These are phyloP conservation scores for Eleusine indica DNA, from an alignment of 176 grass and related monocot species.

Conservation along the genomic window DNA sequence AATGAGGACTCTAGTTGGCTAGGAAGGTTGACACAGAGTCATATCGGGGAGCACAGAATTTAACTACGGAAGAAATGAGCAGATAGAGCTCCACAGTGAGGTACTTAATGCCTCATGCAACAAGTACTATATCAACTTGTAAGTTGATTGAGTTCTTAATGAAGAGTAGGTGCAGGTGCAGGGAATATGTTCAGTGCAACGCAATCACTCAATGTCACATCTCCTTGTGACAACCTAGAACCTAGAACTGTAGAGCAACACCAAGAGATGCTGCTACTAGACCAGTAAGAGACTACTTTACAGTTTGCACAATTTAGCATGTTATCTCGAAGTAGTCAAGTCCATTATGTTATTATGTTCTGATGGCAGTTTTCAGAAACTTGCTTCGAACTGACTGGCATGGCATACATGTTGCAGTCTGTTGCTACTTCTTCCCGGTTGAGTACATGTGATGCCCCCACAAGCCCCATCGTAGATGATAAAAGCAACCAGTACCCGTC, in stretches of 20 bases:
- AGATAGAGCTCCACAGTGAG: neutral
- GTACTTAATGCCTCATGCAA: conserved; percentile 8
- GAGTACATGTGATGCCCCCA: conserved; percentile 7
- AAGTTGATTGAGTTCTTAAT: conserved; percentile 9
- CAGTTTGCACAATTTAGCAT: conserved; percentile 8
- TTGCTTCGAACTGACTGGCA: neutral
- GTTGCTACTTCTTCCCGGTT: neutral
- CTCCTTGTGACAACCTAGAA: conserved; percentile 25
- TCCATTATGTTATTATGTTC: neutral
- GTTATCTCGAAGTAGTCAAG: conserved; percentile 17
- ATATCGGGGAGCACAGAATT: conserved; percentile 24
- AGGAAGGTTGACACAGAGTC: neutral
- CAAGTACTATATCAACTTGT: conserved; percentile 6
- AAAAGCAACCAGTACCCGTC: neutral
- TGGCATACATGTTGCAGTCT: neutral
- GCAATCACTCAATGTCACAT: conserved; percentile 29
- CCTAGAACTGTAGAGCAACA: conserved; percentile 25
- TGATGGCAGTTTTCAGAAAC: conserved; percentile 2
- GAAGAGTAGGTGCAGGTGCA: neutral
- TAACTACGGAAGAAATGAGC: neutral
- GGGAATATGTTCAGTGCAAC: conserved; percentile 24
- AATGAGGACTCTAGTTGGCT: neutral
- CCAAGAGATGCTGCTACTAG: conserved; percentile 27
- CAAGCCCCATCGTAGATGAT: neutral
- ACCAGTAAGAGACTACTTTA: conserved; percentile 29